These are phyloP conservation scores for Colletotrichum lentis DNA, from an alignment of 2,329 filamentous ascomycete species.

Conservation along the genomic window DNA sequence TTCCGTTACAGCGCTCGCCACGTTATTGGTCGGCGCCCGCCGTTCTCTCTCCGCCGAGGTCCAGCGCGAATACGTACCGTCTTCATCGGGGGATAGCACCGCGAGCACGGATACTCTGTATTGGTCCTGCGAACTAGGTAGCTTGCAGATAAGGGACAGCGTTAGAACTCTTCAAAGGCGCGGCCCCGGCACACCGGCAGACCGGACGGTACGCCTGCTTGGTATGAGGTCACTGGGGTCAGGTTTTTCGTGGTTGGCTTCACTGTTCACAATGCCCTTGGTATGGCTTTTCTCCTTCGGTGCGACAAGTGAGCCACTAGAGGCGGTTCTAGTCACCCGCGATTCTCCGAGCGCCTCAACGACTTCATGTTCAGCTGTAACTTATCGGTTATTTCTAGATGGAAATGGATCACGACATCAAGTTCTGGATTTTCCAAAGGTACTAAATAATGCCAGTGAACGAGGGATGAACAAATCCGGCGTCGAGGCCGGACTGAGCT, in stretches of 20 bases:
- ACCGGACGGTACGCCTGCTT: conserved; percentile 24
- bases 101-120: no score
- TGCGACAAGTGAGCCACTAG: conserved; percentile 32
- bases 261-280: background rate
- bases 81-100: conserved; percentile 8
- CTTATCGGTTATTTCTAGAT: conserved; percentile 14
- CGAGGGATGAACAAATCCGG: conserved; percentile 6
- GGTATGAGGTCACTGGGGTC: conserved; percentile 35
- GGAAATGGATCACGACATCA: conserved; percentile 19
- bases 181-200: conserved; percentile 30
- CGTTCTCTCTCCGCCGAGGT: conserved; percentile 37
- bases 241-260: conserved; percentile 2
- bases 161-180: conserved; percentile 18
- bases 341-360: conserved; percentile 28
- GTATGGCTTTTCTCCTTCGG: conserved; percentile 4
- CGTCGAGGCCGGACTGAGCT: conserved; percentile 30
- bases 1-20: conserved; percentile 38
- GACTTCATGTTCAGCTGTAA: conserved; percentile 23
- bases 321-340: conserved; percentile 29
- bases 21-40: conserved; percentile 29
- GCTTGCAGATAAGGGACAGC: conserved; percentile 27
- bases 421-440: background rate
- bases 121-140: conserved; percentile 18
- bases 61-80: conserved; percentile 22
- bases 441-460: background rate